These are phyloP conservation scores for Ambrosiella xylebori DNA, from an alignment of 2,329 filamentous ascomycete species.

Conservation along the genomic window DNA sequence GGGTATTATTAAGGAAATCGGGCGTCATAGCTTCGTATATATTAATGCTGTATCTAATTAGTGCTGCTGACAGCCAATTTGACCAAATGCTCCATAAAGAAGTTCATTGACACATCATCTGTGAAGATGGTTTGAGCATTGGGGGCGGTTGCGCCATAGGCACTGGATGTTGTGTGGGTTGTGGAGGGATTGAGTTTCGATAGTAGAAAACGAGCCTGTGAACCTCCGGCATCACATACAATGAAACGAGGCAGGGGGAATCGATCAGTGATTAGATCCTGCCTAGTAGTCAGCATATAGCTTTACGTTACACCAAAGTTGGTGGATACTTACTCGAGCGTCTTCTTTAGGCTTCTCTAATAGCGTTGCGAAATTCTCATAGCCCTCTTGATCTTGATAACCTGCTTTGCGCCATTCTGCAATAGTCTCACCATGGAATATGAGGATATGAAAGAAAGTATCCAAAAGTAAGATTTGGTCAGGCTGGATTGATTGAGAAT, in stretches of 20 bases:
- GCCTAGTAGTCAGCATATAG: conserved; percentile 14
- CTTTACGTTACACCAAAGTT: background rate
- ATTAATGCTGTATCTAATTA: no score
- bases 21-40: no score
- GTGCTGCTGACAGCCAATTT: conserved; percentile 38
- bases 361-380: conserved; percentile 82
- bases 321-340: conserved; percentile 52
- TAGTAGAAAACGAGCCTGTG: conserved; percentile 88
- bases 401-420: conserved; percentile 96
- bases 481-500: conserved; percentile 90
- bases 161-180: conserved; percentile 71
- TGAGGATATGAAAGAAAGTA: conserved; percentile 98
- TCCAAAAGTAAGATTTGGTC: conserved; percentile 88
- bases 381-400: conserved; percentile 94
- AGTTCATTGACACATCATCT: conserved; percentile 92
- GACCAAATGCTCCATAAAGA: conserved; percentile 99
- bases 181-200: conserved; percentile 96
- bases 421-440: conserved; percentile 96
- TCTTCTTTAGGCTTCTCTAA: conserved; percentile 93
- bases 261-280: conserved; percentile 92
- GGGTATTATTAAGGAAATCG: no score
- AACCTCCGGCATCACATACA: conserved; percentile 94
- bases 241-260: conserved; percentile 98
- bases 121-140: conserved; percentile 97
- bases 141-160: conserved; percentile 71